These are phyloP conservation scores for Aquilaria yunnanensis DNA, from an alignment of 345 rosid species.

Conservation along the genomic window DNA sequence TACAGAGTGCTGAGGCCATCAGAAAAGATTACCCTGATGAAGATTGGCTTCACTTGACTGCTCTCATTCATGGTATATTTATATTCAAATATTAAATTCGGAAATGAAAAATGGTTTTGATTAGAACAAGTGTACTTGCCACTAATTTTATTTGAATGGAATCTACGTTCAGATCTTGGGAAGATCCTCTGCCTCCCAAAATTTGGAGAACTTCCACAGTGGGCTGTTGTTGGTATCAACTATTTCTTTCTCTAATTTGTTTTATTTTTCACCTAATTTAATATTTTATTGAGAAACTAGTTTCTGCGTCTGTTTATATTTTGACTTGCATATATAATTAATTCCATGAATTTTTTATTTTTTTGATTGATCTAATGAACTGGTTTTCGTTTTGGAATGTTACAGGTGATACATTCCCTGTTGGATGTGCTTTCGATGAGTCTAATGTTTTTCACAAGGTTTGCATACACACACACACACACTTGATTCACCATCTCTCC, in stretches of 20 bases:
- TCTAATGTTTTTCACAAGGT: constrained; percentile 40
- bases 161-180: constrained; percentile 31
- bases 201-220: constrained; percentile 40
- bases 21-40: constrained; percentile 58
- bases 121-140: not conserved
- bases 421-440: constrained; percentile 48
- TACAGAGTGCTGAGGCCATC: constrained; percentile 68
- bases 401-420: constrained; percentile 42
- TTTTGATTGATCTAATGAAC: not conserved
- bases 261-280: no score
- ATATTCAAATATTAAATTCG: not conserved
- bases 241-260: no score
- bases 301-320: no score
- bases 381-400: constrained; percentile 3
- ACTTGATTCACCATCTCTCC: not conserved
- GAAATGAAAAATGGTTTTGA: not conserved
- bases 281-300: no score
- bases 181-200: constrained; percentile 35
- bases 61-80: constrained; percentile 49
- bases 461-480: not conserved
- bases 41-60: constrained; percentile 67
- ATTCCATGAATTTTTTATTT: not conserved
- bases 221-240: constrained; percentile 33
- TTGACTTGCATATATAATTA: constrained; percentile 8
- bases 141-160: not conserved